Conservation (phyloP, 441 rosid genomes). For the Geranium incanum region DNA sequence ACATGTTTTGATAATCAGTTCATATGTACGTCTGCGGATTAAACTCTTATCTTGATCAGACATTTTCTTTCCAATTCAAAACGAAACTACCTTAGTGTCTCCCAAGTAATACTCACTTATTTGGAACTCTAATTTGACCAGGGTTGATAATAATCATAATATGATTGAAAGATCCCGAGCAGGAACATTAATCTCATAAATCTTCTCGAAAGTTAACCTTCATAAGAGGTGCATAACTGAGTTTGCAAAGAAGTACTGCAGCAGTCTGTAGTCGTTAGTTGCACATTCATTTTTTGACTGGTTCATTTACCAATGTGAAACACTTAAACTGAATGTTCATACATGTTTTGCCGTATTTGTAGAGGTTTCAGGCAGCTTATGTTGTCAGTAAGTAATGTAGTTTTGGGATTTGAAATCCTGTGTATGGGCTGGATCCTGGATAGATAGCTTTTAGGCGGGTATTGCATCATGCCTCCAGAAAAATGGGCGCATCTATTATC, state of each 20-base stretch:
- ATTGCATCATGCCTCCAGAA: background rate
- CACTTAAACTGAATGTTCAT: background rate
- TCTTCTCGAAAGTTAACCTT: background rate
- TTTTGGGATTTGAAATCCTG: background rate
- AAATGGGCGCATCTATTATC: background rate
- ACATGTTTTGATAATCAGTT: background rate
- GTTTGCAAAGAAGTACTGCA: background rate
- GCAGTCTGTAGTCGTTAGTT: background rate
- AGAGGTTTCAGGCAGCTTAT: background rate
- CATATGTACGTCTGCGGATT: background rate
- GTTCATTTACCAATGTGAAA: background rate
- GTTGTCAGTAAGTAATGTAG: background rate
- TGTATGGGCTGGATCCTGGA: constrained; percentile 1
- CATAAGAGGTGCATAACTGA: background rate
- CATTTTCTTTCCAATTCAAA: constrained; percentile 1
- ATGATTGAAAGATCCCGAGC: background rate
- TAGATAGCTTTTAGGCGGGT: background rate
- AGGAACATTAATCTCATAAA: background rate
- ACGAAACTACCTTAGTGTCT: background rate
- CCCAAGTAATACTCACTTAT: background rate
- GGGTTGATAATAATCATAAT: constrained; percentile 1
- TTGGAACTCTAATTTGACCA: background rate
- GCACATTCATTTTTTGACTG: background rate
- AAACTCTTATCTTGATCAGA: background rate
- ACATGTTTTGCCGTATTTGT: background rate